Base-by-base conservation (phyloP, 2,329 filamentous ascomycete species). In the Stagonosporopsis tanaceti region DNA sequence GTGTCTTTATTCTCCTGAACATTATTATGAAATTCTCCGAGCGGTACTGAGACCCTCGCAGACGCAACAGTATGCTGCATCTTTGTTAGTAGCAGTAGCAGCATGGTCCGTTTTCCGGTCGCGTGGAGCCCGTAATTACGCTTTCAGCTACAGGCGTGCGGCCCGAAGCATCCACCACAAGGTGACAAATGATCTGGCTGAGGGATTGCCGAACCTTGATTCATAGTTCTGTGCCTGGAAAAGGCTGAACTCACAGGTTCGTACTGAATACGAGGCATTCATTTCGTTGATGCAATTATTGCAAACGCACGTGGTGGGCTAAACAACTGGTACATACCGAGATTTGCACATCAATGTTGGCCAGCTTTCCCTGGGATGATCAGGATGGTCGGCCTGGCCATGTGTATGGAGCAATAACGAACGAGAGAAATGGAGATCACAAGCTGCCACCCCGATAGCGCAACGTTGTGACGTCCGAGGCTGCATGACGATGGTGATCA, bases 81-180 rank as follows among this genome's bases (percentile, higher is more conserved):
- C 22, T 32, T 17, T 22, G 30, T 47, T 44, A 44, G 41, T 45
- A 38, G 42, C 12, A 41, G 2, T 14, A 37, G 38, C 12, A 37
- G 27, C 47, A 4, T 30, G 45, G n/a, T n/a, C 51, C 30, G 30
- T 50, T 51, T 41, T 37, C 22, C n/a, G 42, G 46, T 63, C 44
- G 52, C 48, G 48, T 55, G 62, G 56, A 48, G 42, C 28, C 37
- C 53, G 32, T 45, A 47, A 50, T 47, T 56, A 61, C 54, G 48
- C 50, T 53, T 56, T 60, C 53, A 56, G 56, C 58, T 64, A 63
- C 60, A 64, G 60, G 28, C 20, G 28, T 48, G 58, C 63, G 63
- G 63, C 53, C 57, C 62, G 60, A 48, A 59, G 53, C 47, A 58
- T 64, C 58, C 39, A 64, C 38, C 37, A 34, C 15, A 27, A 53